phyloP scores from a whole-genome alignment of 495 filamentous ascomycete genomes.

The Talaromyces stipitatus region DNA sequence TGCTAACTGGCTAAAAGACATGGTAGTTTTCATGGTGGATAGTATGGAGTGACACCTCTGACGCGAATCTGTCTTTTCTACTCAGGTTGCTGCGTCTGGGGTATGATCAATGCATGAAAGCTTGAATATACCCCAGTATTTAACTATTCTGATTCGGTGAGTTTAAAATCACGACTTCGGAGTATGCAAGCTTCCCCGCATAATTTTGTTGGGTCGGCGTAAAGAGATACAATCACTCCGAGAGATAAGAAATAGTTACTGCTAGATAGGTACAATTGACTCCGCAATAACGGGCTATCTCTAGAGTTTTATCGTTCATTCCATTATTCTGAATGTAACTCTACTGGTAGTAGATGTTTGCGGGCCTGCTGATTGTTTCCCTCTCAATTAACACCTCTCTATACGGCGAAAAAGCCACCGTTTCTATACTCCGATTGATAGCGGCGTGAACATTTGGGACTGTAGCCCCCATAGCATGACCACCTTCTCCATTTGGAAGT shows the following conservation, averaged over 20 bases:
- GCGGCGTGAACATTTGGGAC: no score
- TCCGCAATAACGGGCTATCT: neutral
- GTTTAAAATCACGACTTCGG: neutral
- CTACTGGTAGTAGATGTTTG: neutral
- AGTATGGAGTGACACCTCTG: no score
- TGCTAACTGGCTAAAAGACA: neutral
- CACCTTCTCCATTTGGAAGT: no score
- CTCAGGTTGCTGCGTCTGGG: neutral
- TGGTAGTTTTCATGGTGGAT: neutral
- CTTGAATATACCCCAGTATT: neutral
- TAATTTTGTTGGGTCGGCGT: neutral
- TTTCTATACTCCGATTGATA: neutral
- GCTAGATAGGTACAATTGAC: neutral
- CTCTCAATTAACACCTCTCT: no score
- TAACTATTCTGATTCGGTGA: neutral
- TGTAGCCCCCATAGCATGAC: no score
- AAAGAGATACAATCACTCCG: neutral
- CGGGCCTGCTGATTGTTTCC: neutral
- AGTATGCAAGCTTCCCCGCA: neutral
- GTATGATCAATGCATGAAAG: neutral
- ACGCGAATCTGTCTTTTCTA: neutral
- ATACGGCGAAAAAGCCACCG: no score
- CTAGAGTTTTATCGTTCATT: neutral
- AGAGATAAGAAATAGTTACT: slow-evolving; percentile 1
- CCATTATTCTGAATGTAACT: neutral